Base-by-base conservation (phyloP, 179 eudicot genomes). In the Actinidia arguta region DNA sequence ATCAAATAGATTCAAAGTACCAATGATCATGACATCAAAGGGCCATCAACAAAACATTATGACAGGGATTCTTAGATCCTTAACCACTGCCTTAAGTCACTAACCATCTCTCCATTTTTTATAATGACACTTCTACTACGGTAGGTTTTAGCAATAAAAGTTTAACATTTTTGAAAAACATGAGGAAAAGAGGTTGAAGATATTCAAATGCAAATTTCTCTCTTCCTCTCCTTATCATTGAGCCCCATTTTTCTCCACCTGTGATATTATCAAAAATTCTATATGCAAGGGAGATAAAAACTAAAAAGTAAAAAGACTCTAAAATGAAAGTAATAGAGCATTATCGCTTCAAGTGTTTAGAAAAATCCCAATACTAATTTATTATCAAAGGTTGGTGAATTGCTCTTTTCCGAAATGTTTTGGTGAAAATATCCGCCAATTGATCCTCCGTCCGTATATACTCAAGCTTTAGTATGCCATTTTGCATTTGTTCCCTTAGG, bases 351-450 rank as follows among this genome's bases (percentile, higher is more conserved):
- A 58, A 17, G 63, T 9, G 6, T 17, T 0, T 24, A 14, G 2
- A 18, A 8, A 58, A 2, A 5, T 58, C 22, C 18, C 8, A 6
- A 58, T 20, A 0, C 0, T 22, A 24, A 58, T n/a, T 58, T 9
- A 17, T 8, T 16, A 17, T 4, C 24, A 2, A 8, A 58, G 6
- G 6, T 2, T 17, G 22, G 6, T 18, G 22, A 18, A 58, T 4
- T 17, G 18, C n/a, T 5, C 4, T 0, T 0, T 0, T 0, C n/a
- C 25, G 6, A 14, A 18, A 1, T 8, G 8, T 3, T 0, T 58
- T 58, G 63, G 0, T 52, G n/a, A 58, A 58, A 18, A 6, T 18
- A 13, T 9, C 5, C 62, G 22, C 62, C 62, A 22, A 58, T 22
- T 22, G 22, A 22, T 58, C 22, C 36, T 31, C 36, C 2, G 36